Conservation (phyloP, 2,329 filamentous ascomycete species). For the Hypomyces perniciosus region DNA sequence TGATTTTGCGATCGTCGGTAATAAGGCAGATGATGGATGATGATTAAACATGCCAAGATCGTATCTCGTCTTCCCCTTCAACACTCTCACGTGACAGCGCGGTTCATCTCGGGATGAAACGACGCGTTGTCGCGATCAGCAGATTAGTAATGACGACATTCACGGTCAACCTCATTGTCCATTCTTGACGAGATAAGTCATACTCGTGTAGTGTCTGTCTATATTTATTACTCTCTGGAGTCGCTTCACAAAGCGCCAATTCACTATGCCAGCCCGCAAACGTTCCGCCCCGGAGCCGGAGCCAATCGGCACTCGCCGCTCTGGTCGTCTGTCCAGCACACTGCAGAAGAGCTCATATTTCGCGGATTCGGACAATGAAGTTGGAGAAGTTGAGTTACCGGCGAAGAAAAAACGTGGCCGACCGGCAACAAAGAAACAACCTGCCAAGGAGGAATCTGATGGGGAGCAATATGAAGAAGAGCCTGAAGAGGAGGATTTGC, state of each 20-base stretch:
- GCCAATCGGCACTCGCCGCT: constrained; percentile 34
- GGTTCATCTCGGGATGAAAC: constrained; percentile 4
- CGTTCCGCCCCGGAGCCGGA: constrained; percentile 26
- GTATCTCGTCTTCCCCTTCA: neutral
- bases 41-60: too few relatives aligned
- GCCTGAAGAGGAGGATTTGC: constrained; percentile 14
- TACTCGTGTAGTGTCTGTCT: neutral
- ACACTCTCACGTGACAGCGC: constrained; percentile 22
- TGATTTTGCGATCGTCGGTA: neutral
- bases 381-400: constrained; percentile 7
- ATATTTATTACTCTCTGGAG: neutral
- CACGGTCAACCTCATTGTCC: neutral
- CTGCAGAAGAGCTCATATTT: constrained; percentile 48
- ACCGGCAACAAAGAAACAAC: constrained; percentile 18
- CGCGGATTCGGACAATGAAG: constrained; percentile 29
- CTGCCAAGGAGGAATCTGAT: constrained; percentile 13
- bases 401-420: constrained; percentile 20
- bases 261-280: constrained; percentile 35
- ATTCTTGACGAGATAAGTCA: neutral
- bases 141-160: constrained; percentile 20
- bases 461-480: constrained; percentile 20
- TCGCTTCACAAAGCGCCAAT: neutral
- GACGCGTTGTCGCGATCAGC: constrained; percentile 21
- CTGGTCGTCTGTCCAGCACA: constrained; percentile 39
- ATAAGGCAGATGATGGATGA: neutral